Evolutionary conservation across 2,329 filamentous ascomycete genomes (phyloP).

Genomic region (Tolypocladium sp.): DNA sequence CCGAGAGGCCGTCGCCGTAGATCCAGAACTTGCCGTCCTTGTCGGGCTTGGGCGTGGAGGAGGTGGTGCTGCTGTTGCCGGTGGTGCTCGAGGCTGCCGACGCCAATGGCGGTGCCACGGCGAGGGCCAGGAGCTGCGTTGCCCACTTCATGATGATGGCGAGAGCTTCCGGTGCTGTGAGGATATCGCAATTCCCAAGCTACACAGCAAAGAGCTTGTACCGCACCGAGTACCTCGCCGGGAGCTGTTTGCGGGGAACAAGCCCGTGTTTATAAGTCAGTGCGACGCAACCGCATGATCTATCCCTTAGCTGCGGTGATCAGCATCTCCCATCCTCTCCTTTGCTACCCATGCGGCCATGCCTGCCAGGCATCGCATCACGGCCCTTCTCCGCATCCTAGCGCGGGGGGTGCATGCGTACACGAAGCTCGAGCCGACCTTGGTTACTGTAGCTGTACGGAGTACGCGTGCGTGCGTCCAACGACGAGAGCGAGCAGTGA

Average conservation of each 20-base stretch:
- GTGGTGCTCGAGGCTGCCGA: slow-evolving; percentile 4
- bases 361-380: background rate
- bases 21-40: slow-evolving; percentile 64
- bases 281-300: background rate
- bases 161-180: background rate
- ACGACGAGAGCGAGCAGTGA: background rate
- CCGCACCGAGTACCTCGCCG: background rate
- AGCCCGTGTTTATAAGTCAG: background rate
- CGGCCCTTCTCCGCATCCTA: background rate
- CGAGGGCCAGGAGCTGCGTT: slow-evolving; percentile 6
- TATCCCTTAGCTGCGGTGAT: background rate
- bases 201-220: background rate
- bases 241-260: background rate
- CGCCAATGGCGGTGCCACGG: slow-evolving; percentile 8
- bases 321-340: background rate
- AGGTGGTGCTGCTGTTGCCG: no score
- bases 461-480: background rate
- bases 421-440: background rate
- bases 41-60: slow-evolving; percentile 32
- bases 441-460: no score
- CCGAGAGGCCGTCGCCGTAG: slow-evolving; percentile 55
- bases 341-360: background rate
- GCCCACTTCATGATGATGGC: slow-evolving; percentile 12
- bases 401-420: background rate
- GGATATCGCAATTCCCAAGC: background rate